Percentiles rank a stretch among this genome's conserved stretches.
These are phyloP conservation scores for Diaporthe eres DNA, from an alignment of 2,329 filamentous ascomycete genomes.

Conservation along the genomic window DNA sequence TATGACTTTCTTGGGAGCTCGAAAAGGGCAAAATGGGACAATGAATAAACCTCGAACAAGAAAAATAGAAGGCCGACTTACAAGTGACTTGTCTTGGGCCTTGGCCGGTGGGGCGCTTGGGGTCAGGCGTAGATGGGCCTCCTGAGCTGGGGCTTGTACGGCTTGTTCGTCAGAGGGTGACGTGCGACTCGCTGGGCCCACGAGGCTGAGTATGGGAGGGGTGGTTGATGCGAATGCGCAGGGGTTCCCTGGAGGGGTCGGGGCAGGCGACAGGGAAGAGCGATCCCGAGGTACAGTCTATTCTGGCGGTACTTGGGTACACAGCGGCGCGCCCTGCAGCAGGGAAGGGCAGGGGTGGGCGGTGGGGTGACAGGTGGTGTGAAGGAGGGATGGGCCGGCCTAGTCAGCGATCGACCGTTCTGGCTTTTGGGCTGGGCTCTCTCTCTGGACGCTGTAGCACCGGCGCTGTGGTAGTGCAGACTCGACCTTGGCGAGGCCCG, in stretches of 20 bases:
- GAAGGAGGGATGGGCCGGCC: conserved; percentile 31
- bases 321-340: conserved; percentile 1
- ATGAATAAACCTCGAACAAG: conserved; percentile 25
- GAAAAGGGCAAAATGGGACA: conserved; percentile 23
- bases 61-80: conserved; percentile 33
- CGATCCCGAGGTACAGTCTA: conserved; percentile 7
- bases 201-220: conserved; percentile 41
- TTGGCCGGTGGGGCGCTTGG: conserved; percentile 36
- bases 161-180: conserved; percentile 42
- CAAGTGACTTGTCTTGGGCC: conserved; percentile 37
- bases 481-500: conserved; percentile 40
- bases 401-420: conserved; percentile 41
- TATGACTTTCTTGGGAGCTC: conserved; percentile 38
- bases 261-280: conserved; percentile 34
- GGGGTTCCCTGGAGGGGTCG: conserved; percentile 27
- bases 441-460: conserved; percentile 16
- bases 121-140: conserved; percentile 42
- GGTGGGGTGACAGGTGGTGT: conserved; percentile 36
- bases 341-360: conserved; percentile 12
- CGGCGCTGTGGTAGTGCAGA: conserved; percentile 34
- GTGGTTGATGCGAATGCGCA: conserved; percentile 30
- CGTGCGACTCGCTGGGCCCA: conserved; percentile 41
- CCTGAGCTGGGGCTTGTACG: conserved; percentile 41
- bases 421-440: conserved; percentile 36
- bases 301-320: background rate